Conservation (phyloP, 768 basidiomycete genomes). For the Lactifluus volemus region DNA sequence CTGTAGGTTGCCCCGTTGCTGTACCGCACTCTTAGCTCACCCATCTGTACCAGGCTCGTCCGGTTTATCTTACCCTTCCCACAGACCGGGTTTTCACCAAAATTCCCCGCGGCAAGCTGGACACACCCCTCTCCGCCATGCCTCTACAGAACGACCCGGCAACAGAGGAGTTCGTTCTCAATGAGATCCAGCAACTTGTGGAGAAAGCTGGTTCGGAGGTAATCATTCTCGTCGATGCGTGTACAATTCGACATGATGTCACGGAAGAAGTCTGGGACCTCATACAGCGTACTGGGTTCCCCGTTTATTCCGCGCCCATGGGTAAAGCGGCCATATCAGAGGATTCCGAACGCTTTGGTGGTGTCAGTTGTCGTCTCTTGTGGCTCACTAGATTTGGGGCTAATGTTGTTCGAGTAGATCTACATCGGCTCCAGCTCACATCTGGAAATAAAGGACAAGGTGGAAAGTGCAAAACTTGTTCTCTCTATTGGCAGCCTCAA, state of each 20-base stretch:
- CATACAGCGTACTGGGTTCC: slow-evolving; percentile 53
- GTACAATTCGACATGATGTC: slow-evolving; percentile 64
- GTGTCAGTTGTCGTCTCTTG: slow-evolving; percentile 40
- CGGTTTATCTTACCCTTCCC: slow-evolving; percentile 81
- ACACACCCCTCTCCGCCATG: slow-evolving; percentile 44
- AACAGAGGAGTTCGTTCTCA: slow-evolving; percentile 60
- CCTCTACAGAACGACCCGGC: slow-evolving; percentile 46
- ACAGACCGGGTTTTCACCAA: slow-evolving; percentile 69
- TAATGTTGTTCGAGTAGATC: slow-evolving; percentile 36
- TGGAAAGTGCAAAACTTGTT: slow-evolving; percentile 69
- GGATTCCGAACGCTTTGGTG: slow-evolving; percentile 63
- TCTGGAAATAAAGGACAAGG: slow-evolving; percentile 56
- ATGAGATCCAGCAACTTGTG: slow-evolving; percentile 59
- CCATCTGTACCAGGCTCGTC: slow-evolving; percentile 48
- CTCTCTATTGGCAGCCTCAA: slow-evolving; percentile 63
- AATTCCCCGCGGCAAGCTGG: slow-evolving; percentile 56
- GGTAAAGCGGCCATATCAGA: slow-evolving; percentile 76
- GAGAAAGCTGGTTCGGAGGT: slow-evolving; percentile 53
- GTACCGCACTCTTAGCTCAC: background rate
- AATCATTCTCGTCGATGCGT: slow-evolving; percentile 75
- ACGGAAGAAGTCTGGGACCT: slow-evolving; percentile 55
- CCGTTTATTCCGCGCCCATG: slow-evolving; percentile 72
- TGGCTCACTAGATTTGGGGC: background rate
- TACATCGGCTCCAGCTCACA: slow-evolving; percentile 67
- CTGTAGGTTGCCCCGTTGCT: background rate